Evolutionary conservation across 768 basidiomycete species (phyloP).

Genomic region (Leccinum obscurum): DNA sequence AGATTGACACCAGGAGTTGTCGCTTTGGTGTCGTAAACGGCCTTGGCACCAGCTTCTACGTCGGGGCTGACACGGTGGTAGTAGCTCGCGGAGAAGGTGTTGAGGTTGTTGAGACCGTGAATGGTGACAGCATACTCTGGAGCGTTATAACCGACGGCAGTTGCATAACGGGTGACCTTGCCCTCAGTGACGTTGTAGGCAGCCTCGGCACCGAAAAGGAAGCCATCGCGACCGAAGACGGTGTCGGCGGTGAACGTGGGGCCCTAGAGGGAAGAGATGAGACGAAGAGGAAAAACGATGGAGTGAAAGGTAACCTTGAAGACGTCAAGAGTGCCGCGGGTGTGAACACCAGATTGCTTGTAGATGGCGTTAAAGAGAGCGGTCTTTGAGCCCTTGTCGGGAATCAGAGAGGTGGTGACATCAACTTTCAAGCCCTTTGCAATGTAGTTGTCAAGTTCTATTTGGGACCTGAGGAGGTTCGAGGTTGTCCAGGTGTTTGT

Average conservation of each 20-base stretch:
- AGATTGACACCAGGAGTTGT: conserved; percentile 83
- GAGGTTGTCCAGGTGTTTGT: conserved; percentile 95
- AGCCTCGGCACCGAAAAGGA: conserved; percentile 95
- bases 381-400: conserved; percentile 84
- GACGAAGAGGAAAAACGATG: not conserved
- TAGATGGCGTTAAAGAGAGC: conserved; percentile 83
- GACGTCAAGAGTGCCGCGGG: conserved; percentile 85
- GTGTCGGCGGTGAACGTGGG: conserved; percentile 97
- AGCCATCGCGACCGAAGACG: conserved; percentile 94
- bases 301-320: conserved; percentile 69
- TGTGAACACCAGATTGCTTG: conserved; percentile 96
- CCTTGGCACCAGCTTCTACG: conserved; percentile 95
- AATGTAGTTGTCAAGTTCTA: conserved; percentile 97
- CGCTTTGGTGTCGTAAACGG: conserved; percentile 92
- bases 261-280: conserved; percentile 54
- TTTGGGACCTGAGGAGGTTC: conserved; percentile 86
- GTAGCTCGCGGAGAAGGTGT: conserved; percentile 93
- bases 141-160: conserved; percentile 92
- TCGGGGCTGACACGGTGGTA: conserved; percentile 94
- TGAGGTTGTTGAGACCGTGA: conserved; percentile 93
- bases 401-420: conserved; percentile 75
- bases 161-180: conserved; percentile 86
- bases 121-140: conserved; percentile 94
- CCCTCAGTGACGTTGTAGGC: conserved; percentile 96
- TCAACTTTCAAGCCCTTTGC: conserved; percentile 98